Base-by-base conservation (phyloP, 305 asterid species). In the Petunia hybrid region DNA sequence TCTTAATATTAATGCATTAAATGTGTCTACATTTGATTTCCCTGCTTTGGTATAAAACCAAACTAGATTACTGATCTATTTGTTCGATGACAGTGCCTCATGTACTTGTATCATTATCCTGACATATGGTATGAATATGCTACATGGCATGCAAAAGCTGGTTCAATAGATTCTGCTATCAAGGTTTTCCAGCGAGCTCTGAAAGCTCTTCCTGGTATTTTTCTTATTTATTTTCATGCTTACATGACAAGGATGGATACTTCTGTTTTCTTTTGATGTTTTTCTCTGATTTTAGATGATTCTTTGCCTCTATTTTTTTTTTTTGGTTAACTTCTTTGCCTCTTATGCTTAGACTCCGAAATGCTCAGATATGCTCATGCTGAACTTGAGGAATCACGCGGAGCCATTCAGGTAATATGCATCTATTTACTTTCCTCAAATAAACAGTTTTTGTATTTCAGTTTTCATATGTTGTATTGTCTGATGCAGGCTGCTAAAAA, bases 111-210 rank as follows among this genome's bases (percentile, higher is more conserved):
- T 87, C 97, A 95, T 87, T 91, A 91, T 87, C 97, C 99, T 64
- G 99, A 94, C 85, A 89, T 95, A 82, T 95, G 99, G 99, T 95
- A 95, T 80, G 97, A 92, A 80, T 95, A 90, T 87, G 97, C 99
- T 82, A 91, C 85, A 84, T 94, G 98, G 98, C 97, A 95, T 83
- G 97, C 97, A 82, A 91, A 84, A 85, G 87, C 86, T 88, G 98
- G 97, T 81, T 94, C 97, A 46, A 77, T 85, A 80, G 98, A 92
- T 74, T 85, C 97, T 36, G 97, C 99, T 63, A 84, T 91, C 84
- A 92, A 92, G 90, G 93, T 95, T 86, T 94, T 92, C 88, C 96
- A 92, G 87, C 92, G 97, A 73, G 92, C 99, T 83, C 61, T 94
- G 87, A 91, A 94, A 91, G 98, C 98, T 83, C 95, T 95, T 85